A percentile compares a stretch with the other conserved stretches of the same genome.
Conservation (phyloP, 495 filamentous ascomycete genomes). For the Monascus purpureus region DNA sequence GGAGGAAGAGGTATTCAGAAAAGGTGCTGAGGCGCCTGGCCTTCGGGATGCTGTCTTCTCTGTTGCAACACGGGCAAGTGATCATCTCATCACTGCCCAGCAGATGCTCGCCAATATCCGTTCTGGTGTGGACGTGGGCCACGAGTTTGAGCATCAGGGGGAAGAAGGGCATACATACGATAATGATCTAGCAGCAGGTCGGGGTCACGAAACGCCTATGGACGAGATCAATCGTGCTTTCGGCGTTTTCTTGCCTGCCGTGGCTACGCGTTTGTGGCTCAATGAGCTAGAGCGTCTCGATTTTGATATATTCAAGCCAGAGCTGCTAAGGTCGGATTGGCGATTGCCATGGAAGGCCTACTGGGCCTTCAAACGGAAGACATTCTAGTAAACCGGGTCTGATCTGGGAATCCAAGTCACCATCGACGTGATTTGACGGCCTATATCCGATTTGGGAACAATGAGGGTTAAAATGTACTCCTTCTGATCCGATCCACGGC, state of each 20-base stretch:
- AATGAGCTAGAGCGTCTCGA: slow-evolving; percentile 59
- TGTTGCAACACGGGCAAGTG: slow-evolving; percentile 83
- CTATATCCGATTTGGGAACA: too few species aligned
- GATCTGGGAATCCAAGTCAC: too few species aligned
- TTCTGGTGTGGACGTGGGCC: slow-evolving; percentile 56
- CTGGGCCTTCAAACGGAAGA: slow-evolving; percentile 46
- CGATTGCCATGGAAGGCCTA: slow-evolving; percentile 78
- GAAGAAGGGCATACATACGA: slow-evolving; percentile 62
- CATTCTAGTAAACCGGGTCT: too few species aligned
- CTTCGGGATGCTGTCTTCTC: slow-evolving; percentile 80
- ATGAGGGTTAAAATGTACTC: too few species aligned
- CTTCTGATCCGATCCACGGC: too few species aligned
- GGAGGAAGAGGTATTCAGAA: slow-evolving; percentile 78
- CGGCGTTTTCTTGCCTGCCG: slow-evolving; percentile 62
- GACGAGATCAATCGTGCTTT: slow-evolving; percentile 54
- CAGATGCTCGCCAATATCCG: slow-evolving; percentile 76
- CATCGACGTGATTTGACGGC: too few species aligned
- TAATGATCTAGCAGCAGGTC: slow-evolving; percentile 6
- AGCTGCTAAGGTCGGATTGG: slow-evolving; percentile 61
- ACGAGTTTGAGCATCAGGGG: slow-evolving; percentile 73
- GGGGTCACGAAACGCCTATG: slow-evolving; percentile 26
- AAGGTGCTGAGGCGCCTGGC: slow-evolving; percentile 62
- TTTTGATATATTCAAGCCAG: slow-evolving; percentile 66
- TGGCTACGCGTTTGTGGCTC: slow-evolving; percentile 69
- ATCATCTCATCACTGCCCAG: slow-evolving; percentile 86